These are phyloP conservation scores for Cryoendolithus antarcticus DNA, from an alignment of 2,329 filamentous ascomycete genomes.

Conservation along the genomic window DNA sequence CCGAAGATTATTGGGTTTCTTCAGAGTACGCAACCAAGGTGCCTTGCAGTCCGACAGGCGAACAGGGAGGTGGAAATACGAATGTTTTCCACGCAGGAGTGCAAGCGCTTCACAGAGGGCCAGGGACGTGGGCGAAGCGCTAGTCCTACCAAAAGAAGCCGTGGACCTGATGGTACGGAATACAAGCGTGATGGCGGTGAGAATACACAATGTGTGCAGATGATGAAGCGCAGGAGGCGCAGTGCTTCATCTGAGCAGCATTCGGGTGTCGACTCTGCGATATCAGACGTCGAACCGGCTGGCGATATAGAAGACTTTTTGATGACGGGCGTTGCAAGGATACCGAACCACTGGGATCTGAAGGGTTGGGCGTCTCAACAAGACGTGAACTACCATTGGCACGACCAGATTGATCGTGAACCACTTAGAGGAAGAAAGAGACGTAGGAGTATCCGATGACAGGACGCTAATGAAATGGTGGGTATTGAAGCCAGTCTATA, in stretches of 20 bases:
- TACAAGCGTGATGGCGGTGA: constrained; percentile 1
- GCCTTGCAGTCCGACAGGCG: constrained; percentile 1
- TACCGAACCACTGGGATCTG: background rate
- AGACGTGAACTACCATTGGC: background rate
- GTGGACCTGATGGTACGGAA: constrained; percentile 1
- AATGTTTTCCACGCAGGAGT: constrained; percentile 2
- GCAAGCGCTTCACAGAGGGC: background rate
- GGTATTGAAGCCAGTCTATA: no score
- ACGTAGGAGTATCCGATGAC: no score
- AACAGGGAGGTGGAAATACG: constrained; percentile 1
- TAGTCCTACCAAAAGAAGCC: constrained; percentile 2
- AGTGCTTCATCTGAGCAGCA: background rate
- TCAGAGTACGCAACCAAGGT: constrained; percentile 3
- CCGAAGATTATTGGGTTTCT: constrained; percentile 19
- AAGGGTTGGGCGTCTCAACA: background rate
- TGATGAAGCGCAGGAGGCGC: constrained; percentile 2
- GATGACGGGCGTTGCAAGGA: background rate
- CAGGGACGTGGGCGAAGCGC: constrained; percentile 2
- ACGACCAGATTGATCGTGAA: background rate
- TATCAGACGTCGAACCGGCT: constrained; percentile 1
- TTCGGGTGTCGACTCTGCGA: background rate
- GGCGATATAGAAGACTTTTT: background rate
- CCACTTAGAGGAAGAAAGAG: constrained; percentile 1
- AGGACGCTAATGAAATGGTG: no score
- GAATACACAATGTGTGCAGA: background rate